phyloP scores from a whole-genome alignment of 164 flowering plant genomes.

The Pachysandra terminalis region DNA sequence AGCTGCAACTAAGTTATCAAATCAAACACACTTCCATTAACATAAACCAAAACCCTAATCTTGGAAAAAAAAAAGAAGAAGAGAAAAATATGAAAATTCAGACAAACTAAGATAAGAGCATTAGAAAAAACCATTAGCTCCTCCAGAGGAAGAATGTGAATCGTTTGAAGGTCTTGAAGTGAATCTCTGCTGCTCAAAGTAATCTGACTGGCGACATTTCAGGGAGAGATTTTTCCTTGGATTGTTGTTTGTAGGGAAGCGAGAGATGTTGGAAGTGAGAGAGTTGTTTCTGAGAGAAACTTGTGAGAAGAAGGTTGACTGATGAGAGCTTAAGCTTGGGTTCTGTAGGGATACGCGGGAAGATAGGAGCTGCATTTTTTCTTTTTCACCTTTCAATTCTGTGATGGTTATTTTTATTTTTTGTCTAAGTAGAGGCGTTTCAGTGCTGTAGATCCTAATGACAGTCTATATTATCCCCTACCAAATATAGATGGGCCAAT shows the following conservation, averaged over 20 bases:
- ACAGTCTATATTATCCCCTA: too few relatives aligned
- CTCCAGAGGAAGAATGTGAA: constrained; percentile 19
- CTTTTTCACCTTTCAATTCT: not conserved
- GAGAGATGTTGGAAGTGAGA: constrained; percentile 3
- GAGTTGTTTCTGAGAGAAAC: not conserved
- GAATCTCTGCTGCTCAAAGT: constrained; percentile 37
- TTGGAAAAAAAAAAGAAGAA: constrained; percentile 3
- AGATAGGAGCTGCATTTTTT: constrained; percentile 1
- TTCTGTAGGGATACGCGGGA: not conserved
- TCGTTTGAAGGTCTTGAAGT: constrained; percentile 11
- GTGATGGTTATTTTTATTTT: not conserved
- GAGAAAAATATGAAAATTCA: not conserved
- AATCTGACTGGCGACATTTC: constrained; percentile 39
- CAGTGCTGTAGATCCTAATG: too few relatives aligned
- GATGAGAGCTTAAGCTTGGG: constrained; percentile 3
- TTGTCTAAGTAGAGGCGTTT: too few relatives aligned
- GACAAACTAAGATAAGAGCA: not conserved
- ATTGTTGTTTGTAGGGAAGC: constrained; percentile 6
- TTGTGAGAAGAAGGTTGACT: not conserved
- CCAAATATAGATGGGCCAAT: too few relatives aligned
- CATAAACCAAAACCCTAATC: too few relatives aligned
- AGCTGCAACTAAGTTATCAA: constrained; percentile 15
- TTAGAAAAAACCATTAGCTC: constrained; percentile 10
- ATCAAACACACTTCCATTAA: not conserved
- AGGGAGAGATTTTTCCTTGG: constrained; percentile 21